These are phyloP conservation scores for Paramecium biaurelia DNA, from an alignment of 73 alveolate genomes.

Conservation along the genomic window DNA sequence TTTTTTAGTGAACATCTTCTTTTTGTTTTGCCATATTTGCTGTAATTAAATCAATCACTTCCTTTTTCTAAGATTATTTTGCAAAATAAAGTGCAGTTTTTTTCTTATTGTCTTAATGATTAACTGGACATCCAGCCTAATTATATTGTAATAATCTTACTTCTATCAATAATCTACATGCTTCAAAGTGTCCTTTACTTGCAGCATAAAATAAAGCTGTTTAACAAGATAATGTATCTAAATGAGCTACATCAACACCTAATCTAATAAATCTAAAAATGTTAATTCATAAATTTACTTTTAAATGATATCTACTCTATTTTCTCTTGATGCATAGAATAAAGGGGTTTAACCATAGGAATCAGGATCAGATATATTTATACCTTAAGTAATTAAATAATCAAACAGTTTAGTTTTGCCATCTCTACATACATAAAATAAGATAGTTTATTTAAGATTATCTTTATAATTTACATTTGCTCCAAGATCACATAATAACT, in stretches of 20 bases:
- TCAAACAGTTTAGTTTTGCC: conserved; percentile 50
- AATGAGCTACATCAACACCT: conserved; percentile 78
- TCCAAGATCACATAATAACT: conserved; percentile 36
- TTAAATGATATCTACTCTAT: conserved; percentile 70
- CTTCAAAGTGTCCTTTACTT: conserved; percentile 85
- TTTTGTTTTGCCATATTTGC: not conserved
- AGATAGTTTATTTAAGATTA: conserved; percentile 48
- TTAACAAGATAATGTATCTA: conserved; percentile 80
- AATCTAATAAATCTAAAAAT: conserved; percentile 61
- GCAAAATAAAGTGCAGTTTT: conserved; percentile 82
- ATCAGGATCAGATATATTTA: conserved; percentile 35
- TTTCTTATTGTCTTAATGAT: conserved; percentile 77
- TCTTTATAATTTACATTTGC: conserved; percentile 49
- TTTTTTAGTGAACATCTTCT: conserved; percentile 22
- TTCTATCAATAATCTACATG: conserved; percentile 74
- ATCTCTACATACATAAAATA: conserved; percentile 55
- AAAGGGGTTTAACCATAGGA: conserved; percentile 77
- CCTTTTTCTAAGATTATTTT: conserved; percentile 68
- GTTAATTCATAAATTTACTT: not conserved
- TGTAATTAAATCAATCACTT: conserved; percentile 71
- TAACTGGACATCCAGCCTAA: conserved; percentile 74
- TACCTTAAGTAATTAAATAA: not conserved
- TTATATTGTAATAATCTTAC: not conserved
- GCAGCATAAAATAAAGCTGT: conserved; percentile 92
- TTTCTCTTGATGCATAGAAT: conserved; percentile 85